These are phyloP conservation scores for Xerocomus potaroensis DNA, from an alignment of 768 basidiomycete species.

Conservation along the genomic window DNA sequence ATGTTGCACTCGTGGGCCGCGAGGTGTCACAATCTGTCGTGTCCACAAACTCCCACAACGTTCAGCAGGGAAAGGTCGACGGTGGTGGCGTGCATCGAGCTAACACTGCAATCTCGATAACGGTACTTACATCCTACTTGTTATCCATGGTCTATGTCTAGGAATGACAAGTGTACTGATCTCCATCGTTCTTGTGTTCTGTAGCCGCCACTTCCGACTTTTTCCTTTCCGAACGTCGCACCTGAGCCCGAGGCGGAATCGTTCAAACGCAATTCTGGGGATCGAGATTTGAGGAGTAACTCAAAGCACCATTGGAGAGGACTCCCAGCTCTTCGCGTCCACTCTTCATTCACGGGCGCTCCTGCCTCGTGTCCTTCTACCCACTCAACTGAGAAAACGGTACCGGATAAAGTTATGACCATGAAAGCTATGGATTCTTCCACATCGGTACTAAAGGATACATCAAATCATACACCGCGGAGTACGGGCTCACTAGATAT, in stretches of 20 bases:
- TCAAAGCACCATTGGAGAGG: slow-evolving; percentile 15
- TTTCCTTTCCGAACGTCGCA: slow-evolving; percentile 16
- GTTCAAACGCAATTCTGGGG: slow-evolving; percentile 10
- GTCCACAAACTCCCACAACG: slow-evolving; percentile 7
- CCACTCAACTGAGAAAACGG: slow-evolving; percentile 5
- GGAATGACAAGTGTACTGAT: slow-evolving; percentile 21
- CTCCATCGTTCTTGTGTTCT: slow-evolving; percentile 6
- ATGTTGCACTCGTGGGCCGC: slow-evolving; percentile 6
- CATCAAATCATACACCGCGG: slow-evolving; percentile 16
- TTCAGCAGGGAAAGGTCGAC: slow-evolving; percentile 14
- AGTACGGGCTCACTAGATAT: slow-evolving; percentile 18
- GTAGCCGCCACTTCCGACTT: slow-evolving; percentile 21
- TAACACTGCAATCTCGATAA: slow-evolving; percentile 24
- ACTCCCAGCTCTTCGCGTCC: slow-evolving; percentile 22
- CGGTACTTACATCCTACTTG: slow-evolving; percentile 26
- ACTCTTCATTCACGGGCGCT: slow-evolving; percentile 9
- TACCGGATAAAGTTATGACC: slow-evolving; percentile 1
- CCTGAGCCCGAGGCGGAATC: slow-evolving; percentile 6
- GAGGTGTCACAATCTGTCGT: not conserved
- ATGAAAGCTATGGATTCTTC: slow-evolving; percentile 15
- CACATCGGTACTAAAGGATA: slow-evolving; percentile 21
- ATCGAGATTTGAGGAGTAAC: slow-evolving; percentile 10
- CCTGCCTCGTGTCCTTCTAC: slow-evolving; percentile 11
- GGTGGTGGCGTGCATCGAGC: slow-evolving; percentile 22
- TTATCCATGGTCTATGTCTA: slow-evolving; percentile 7